Evolutionary conservation across 805 yeast species (phyloP), one percentile per base, ranked within the genome.

Genomic region (Debaryomyces tyrocola): DNA sequence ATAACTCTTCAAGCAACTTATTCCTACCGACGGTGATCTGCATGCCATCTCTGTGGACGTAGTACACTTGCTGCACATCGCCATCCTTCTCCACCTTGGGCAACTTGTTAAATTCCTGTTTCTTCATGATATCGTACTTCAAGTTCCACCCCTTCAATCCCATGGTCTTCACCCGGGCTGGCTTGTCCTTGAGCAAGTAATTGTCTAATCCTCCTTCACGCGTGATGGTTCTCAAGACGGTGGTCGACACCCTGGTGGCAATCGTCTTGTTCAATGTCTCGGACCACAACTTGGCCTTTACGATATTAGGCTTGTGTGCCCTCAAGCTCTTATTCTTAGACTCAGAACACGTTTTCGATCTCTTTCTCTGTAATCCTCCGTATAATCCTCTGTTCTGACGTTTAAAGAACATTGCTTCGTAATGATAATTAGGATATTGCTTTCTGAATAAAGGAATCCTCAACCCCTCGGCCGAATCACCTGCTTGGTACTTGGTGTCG

Each of bases 171-270:
- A 89, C 75, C 70, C 99, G 79, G 2, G 96, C 95, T 5, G 95
- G 75, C 55, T 87, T 89, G 49, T 90, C 96, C 67, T 94, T 94
- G 37, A 83, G 77, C 50, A 94, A 67, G 63, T 94, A 94, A 53
- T 84, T 84, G 62, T 94, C 99, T 46, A 94, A 74, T 4, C 99
- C 99, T 51, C 99, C 99, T 65, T 92, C 98, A 57, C 83, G 88
- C 48, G 88, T 85, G 48, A 94, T 85, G 0, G 97, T 90, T 58
- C 84, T 82, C 60, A 94, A 75, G 5, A 90, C 97, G 49, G 84
- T 80, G 4, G 97, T 80, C 6, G 90, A 84, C 31, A 90, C 82
- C 49, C 77, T 82, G 45, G 89, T 65, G 41, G 73, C 71, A 38
- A 90, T 64, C 34, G 72, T 66, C 54, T 74, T 75, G 48, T 82